Evolutionary conservation across 75 land plant genomes (phyloP), one percentile per base, ranked within the genome.

Genomic region (Pinus taeda): DNA sequence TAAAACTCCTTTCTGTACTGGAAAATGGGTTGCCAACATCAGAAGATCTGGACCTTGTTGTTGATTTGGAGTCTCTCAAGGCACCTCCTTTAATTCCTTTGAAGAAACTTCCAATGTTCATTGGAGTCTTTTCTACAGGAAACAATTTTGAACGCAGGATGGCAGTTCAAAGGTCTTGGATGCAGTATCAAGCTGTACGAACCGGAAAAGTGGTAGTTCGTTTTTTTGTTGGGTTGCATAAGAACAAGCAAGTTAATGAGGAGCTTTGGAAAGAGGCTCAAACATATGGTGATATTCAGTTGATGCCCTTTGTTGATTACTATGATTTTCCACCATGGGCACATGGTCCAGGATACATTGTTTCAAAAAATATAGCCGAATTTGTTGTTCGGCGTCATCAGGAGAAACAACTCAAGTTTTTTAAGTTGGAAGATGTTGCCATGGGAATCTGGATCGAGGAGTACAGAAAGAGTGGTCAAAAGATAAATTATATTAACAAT

Each of bases 281-380:
- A 78, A 79, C 88, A 3, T 95, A 93, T 85, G 91, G 92, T 17
- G 98, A 95, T 71, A 90, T 95, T 75, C 98, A 95, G 73, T 58
- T 95, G 77, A 88, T 95, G 90, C 98, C 98, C 22, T 90, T 95
- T 86, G 96, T 95, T 73, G 98, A 95, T 65, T 95, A 93, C 76
- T 95, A 95, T 78, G 85, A 91, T 72, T 79, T 95, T 67, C 98
- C 96, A 60, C 93, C 98, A 13, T 95, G 98, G 98, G 98, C 98
- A 26, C 96, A 93, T 83, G 98, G 96, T 55, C 98, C 98, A 24
- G 98, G 96, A 21, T 95, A 95, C 57, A 80, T 95, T 4, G 73
- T 95, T n/a, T 89, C 98, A 9, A 69, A 79, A 11, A 96, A 95
- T 59, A 85, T 95, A 76, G 96, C 98, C 15, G 86, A 86, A 59